Conservation (phyloP, 805 yeast genomes). For the Saturnispora kantuleensis region DNA sequence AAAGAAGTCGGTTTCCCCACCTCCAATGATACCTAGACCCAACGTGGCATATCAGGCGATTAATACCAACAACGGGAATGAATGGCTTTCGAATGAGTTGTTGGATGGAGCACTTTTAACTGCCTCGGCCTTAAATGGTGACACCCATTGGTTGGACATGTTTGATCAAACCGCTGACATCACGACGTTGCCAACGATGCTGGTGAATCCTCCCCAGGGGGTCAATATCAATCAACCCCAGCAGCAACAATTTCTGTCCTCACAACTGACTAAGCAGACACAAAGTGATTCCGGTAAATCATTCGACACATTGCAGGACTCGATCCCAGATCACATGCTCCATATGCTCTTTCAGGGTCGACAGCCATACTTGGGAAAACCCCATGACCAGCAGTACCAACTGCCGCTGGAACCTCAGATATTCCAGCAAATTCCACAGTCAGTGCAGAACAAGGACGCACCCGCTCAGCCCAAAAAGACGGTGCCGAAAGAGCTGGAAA, state of each 20-base stretch:
- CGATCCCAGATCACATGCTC: constrained; percentile 36
- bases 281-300: background rate
- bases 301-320: constrained; percentile 11
- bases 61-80: constrained; percentile 33
- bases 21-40: background rate
- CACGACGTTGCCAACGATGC: background rate
- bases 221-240: background rate
- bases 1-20: background rate
- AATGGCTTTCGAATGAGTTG: constrained; percentile 64
- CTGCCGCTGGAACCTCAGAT: background rate
- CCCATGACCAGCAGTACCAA: background rate
- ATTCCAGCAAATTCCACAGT: background rate
- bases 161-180: constrained; percentile 25
- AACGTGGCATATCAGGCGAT: background rate
- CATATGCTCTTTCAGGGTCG: constrained; percentile 45
- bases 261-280: constrained; percentile 1
- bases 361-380: constrained; percentile 9
- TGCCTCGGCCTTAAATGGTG: constrained; percentile 61
- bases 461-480: background rate
- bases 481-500: background rate
- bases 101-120: constrained; percentile 65
- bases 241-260: background rate
- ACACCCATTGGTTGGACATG: constrained; percentile 47
- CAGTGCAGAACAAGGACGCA: too few relatives aligned
- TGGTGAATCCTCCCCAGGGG: background rate